Conservation (phyloP, 2,329 filamentous ascomycete genomes). For the Colletotrichum abscissum region DNA sequence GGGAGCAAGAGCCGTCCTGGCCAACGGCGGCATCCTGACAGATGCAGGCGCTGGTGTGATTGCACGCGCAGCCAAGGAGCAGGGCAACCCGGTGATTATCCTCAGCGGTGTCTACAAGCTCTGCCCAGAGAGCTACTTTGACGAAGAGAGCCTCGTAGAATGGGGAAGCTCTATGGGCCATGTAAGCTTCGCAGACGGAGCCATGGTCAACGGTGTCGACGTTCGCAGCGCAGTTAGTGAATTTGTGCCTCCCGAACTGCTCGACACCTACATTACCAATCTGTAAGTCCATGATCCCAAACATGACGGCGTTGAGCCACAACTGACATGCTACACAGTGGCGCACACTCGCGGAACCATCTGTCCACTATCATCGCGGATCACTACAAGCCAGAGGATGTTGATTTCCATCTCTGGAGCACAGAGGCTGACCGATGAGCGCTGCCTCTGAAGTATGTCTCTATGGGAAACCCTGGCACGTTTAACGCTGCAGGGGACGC, state of each 20-base stretch:
- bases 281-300: constrained; percentile 52
- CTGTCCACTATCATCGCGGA: constrained; percentile 80
- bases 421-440: constrained; percentile 47
- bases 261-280: constrained; percentile 89
- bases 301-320: neutral
- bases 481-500: constrained; percentile 23
- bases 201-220: constrained; percentile 81
- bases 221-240: constrained; percentile 85
- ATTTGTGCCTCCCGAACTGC: constrained; percentile 80
- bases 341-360: constrained; percentile 76
- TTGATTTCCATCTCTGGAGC: constrained; percentile 65
- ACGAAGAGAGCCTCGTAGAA: constrained; percentile 85
- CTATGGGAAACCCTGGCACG: constrained; percentile 25
- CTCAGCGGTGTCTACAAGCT: constrained; percentile 94
- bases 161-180: constrained; percentile 85
- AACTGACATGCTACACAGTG: constrained; percentile 52
- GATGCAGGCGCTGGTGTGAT: constrained; percentile 87
- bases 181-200: constrained; percentile 81
- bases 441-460: neutral
- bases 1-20: constrained; percentile 86
- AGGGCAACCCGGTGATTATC: constrained; percentile 87
- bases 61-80: constrained; percentile 84
- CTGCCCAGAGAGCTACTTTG: constrained; percentile 88
- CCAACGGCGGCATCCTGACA: constrained; percentile 87
- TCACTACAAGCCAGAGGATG: constrained; percentile 80